Evolutionary conservation across 2,329 filamentous ascomycete species (phyloP), one percentile per base, ranked within the genome.

Genomic region (Exophiala viscosa): DNA sequence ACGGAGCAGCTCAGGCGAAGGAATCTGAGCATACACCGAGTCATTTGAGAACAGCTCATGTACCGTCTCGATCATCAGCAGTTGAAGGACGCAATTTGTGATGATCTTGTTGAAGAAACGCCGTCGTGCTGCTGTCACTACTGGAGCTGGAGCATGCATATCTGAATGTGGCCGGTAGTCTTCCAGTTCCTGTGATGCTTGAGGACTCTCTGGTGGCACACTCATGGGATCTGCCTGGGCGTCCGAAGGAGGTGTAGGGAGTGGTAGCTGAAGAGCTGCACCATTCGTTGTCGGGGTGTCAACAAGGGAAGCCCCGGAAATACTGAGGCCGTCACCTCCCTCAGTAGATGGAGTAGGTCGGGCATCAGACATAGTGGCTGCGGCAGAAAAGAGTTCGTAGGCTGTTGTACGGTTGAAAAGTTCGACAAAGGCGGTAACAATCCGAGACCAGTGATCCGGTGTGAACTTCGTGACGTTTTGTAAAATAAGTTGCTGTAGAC

Each of bases 21-120:
- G 95, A 35, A 99, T 99, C 67, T 95, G 85, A 5, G 85, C 80
- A 68, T 99, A 99, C 13, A 99, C 95, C 1, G 88, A 83, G 67
- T 97, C 91, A 70, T 97, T 99, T 62, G 90, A 95, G 75, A 99
- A 99, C 44, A 99, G 83, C 70, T 99, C 95, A 65, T 95, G 95
- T 38, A 99, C 95, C 0, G 95, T 99, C 70, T 99, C 95, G 63
- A 99, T 99, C 90, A 99, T 99, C 59, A 99, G 83, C 2, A 99
- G 82, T 70, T 99, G 95, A 7, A 99, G 77, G 3, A 99, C 95
- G 68, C 93, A 99, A 61, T 95, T 92, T 11, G 92, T 96, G 70
- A 99, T 99, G 70, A 99, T 99, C 62, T 92, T 88, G 73, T 99
- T 99, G 79, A 99, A 99, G 76, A 96, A 96, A 47, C 91, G 87